A percentile compares a stretch with the other conserved stretches of the same genome.
Evolutionary conservation across 2,329 filamentous ascomycete species (phyloP).

Genomic region (Westerdykella ornata): DNA sequence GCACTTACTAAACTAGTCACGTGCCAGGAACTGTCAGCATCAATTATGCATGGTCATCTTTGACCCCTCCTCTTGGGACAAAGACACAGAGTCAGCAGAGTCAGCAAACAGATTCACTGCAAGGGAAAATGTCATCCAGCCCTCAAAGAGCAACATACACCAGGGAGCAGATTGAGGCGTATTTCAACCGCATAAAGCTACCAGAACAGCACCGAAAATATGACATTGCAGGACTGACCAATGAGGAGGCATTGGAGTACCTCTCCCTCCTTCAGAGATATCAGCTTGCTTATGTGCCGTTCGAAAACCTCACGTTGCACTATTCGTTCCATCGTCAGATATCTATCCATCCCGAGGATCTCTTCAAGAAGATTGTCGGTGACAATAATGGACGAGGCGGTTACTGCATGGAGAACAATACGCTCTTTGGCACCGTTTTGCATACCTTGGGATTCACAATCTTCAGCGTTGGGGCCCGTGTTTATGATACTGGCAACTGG

Average conservation of each 20-base stretch:
- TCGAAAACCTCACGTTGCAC: slow-evolving; percentile 53
- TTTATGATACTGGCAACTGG: slow-evolving; percentile 25
- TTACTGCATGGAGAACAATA: slow-evolving; percentile 57
- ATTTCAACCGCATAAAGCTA: slow-evolving; percentile 33
- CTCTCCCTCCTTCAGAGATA: slow-evolving; percentile 28
- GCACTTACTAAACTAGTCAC: neutral
- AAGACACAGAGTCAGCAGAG: too few species aligned
- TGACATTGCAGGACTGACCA: slow-evolving; percentile 15
- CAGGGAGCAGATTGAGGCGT: slow-evolving; percentile 25
- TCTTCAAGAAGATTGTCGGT: slow-evolving; percentile 52
- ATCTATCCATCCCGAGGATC: slow-evolving; percentile 43
- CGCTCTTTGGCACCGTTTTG: slow-evolving; percentile 48
- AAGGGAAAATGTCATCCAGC: slow-evolving; percentile 13
- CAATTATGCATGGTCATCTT: neutral
- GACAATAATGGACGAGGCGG: slow-evolving; percentile 47
- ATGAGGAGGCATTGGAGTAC: slow-evolving; percentile 23
- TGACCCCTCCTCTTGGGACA: too few species aligned
- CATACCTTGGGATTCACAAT: slow-evolving; percentile 47
- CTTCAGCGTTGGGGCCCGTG: slow-evolving; percentile 38
- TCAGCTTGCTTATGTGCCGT: slow-evolving; percentile 47
- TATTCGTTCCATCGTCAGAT: slow-evolving; percentile 38
- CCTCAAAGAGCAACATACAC: slow-evolving; percentile 18
- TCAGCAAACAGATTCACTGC: too few species aligned
- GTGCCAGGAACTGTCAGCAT: neutral
- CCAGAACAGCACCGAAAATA: slow-evolving; percentile 20